These are phyloP conservation scores for Suillus discolor DNA, from an alignment of 768 basidiomycete genomes.

Conservation along the genomic window DNA sequence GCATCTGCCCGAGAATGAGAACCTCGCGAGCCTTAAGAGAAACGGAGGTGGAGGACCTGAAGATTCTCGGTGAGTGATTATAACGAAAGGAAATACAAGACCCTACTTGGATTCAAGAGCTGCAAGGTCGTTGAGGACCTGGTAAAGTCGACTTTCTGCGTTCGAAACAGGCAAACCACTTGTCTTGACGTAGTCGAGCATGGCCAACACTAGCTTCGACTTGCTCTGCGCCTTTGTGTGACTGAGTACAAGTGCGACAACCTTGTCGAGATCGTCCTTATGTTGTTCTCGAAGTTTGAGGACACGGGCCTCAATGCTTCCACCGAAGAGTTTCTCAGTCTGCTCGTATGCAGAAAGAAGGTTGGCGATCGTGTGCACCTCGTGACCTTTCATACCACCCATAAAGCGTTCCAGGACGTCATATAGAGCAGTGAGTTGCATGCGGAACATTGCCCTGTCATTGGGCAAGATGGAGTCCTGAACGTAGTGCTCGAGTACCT, in stretches of 20 bases:
- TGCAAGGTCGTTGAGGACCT: slow-evolving; percentile 80
- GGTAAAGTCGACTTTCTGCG: slow-evolving; percentile 70
- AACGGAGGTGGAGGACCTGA: slow-evolving; percentile 86
- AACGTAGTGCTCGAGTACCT: slow-evolving; percentile 82
- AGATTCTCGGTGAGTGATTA: slow-evolving; percentile 11
- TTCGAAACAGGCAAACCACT: slow-evolving; percentile 76
- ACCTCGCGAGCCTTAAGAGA: slow-evolving; percentile 97
- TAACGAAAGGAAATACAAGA: not conserved
- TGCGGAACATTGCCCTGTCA: slow-evolving; percentile 79
- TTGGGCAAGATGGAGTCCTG: slow-evolving; percentile 78
- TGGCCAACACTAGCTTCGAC: slow-evolving; percentile 79
- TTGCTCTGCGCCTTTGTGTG: slow-evolving; percentile 96
- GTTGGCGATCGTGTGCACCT: slow-evolving; percentile 73
- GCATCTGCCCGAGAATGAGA: slow-evolving; percentile 93
- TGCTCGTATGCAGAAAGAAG: slow-evolving; percentile 79
- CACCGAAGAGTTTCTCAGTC: slow-evolving; percentile 92
- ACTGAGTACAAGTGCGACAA: slow-evolving; percentile 83
- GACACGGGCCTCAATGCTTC: slow-evolving; percentile 91
- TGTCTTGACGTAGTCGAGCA: slow-evolving; percentile 89
- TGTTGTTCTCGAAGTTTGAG: slow-evolving; percentile 87
- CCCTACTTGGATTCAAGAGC: slow-evolving; percentile 81
- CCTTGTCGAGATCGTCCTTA: slow-evolving; percentile 91
- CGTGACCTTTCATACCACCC: slow-evolving; percentile 85
- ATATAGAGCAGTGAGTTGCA: slow-evolving; percentile 68
- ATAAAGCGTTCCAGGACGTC: slow-evolving; percentile 80